Evolutionary conservation across 2,329 filamentous ascomycete species (phyloP).

Genomic region (Akanthomyces muscarius): DNA sequence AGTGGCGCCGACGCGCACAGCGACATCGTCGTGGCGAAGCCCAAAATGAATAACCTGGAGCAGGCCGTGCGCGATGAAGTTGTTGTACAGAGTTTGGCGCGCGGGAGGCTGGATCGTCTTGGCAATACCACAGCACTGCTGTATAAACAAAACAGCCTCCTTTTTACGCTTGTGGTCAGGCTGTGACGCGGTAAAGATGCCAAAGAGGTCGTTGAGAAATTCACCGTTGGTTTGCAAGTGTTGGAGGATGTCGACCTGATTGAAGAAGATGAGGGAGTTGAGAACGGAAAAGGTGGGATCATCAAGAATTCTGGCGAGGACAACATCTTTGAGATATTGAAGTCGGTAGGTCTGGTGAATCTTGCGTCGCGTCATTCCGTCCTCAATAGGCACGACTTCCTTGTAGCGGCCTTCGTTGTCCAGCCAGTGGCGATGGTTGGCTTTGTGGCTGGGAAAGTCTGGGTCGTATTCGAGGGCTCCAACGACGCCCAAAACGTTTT

Average conservation of each 20-base stretch:
- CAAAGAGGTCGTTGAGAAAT: conserved; percentile 83
- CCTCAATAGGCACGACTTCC: conserved; percentile 90
- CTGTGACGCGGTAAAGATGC: conserved; percentile 69
- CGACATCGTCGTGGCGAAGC: conserved; percentile 76
- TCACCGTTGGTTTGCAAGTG: conserved; percentile 78
- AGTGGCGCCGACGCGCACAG: conserved; percentile 84
- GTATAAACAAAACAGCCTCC: conserved; percentile 91
- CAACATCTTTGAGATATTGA: conserved; percentile 97
- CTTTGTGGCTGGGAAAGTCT: conserved; percentile 95
- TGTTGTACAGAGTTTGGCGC: conserved; percentile 78
- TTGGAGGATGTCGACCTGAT: conserved; percentile 96
- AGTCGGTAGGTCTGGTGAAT: conserved; percentile 95
- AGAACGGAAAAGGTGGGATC: conserved; percentile 97
- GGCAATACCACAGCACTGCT: conserved; percentile 89
- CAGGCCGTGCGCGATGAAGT: conserved; percentile 83
- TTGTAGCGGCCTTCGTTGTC: conserved; percentile 87
- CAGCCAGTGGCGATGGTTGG: conserved; percentile 92
- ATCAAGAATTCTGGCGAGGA: conserved; percentile 90
- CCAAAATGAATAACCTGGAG: conserved; percentile 90
- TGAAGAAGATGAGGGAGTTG: conserved; percentile 97
- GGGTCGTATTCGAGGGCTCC: conserved; percentile 97
- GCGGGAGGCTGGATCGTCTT: conserved; percentile 88
- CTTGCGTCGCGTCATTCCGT: conserved; percentile 75
- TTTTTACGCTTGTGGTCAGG: conserved; percentile 72
- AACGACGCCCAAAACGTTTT: conserved; percentile 85